phyloP scores from a whole-genome alignment of 257 asterid species.

The Oldenlandia corymbosa region DNA sequence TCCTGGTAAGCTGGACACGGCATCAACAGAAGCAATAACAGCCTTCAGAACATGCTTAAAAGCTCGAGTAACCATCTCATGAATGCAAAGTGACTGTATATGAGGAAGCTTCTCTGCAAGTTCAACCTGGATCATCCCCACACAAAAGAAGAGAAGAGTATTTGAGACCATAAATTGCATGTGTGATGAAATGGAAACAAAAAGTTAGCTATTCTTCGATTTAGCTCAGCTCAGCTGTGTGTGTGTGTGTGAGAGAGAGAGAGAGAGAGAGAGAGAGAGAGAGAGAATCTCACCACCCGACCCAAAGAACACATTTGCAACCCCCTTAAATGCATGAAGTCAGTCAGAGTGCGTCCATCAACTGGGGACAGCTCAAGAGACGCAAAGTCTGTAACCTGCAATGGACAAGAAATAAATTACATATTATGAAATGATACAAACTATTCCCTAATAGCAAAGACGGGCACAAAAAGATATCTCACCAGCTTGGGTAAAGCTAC shows the following conservation, averaged over 20 bases:
- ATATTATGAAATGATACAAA: constrained; percentile 4
- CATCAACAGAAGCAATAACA: constrained; percentile 78
- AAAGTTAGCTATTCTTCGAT: constrained; percentile 1
- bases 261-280: constrained; percentile 14
- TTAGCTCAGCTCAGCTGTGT: too few relatives aligned
- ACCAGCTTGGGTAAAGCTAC: constrained; percentile 98
- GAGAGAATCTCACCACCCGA: constrained; percentile 64
- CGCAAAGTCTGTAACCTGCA: constrained; percentile 95
- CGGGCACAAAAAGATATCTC: constrained; percentile 19
- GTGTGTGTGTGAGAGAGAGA: constrained; percentile 14
- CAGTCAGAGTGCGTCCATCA: constrained; percentile 95
- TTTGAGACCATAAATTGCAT: too few relatives aligned
- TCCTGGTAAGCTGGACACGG: constrained; percentile 49
- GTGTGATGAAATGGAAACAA: constrained; percentile 3
- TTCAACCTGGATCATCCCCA: constrained; percentile 63
- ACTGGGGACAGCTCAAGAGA: constrained; percentile 99
- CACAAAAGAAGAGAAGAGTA: constrained; percentile 9
- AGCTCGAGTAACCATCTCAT: constrained; percentile 98
- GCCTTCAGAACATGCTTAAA: constrained; percentile 85
- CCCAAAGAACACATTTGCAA: constrained; percentile 88
- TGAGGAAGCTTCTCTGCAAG: constrained; percentile 97
- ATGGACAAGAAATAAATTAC: constrained; percentile 19
- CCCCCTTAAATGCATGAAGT: constrained; percentile 99
- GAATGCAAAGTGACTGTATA: constrained; percentile 92
- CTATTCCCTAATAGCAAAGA: constrained; percentile 9